Conservation (phyloP, 805 yeast genomes). For the Candida maesae region DNA sequence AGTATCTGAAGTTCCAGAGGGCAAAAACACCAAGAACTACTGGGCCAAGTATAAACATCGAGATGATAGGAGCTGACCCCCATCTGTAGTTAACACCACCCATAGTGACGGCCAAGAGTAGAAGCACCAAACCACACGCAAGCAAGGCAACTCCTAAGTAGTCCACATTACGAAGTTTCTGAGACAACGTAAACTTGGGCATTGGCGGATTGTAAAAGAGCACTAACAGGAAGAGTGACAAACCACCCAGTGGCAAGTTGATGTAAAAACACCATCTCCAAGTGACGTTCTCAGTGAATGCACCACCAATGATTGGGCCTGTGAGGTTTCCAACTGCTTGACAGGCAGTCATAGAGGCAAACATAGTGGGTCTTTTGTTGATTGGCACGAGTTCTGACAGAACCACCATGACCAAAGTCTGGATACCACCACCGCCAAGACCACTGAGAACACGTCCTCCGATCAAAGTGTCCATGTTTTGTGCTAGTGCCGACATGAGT, state of each 20-base stretch:
- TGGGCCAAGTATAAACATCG: slow-evolving; percentile 37
- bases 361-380: slow-evolving; percentile 20
- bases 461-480: slow-evolving; percentile 54
- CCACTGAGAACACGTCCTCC: slow-evolving; percentile 74
- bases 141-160: slow-evolving; percentile 44
- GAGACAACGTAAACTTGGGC: slow-evolving; percentile 36
- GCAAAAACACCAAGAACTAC: slow-evolving; percentile 5
- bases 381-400: slow-evolving; percentile 46
- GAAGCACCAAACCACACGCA: slow-evolving; percentile 40
- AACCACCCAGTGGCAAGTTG: slow-evolving; percentile 63
- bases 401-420: slow-evolving; percentile 52
- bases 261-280: slow-evolving; percentile 81
- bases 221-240: slow-evolving; percentile 36
- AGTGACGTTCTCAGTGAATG: slow-evolving; percentile 49
- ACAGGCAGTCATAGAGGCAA: slow-evolving; percentile 24
- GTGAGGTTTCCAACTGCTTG: slow-evolving; percentile 48
- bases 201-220: slow-evolving; percentile 44
- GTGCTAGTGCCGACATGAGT: slow-evolving; percentile 51
- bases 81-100: slow-evolving; percentile 52
- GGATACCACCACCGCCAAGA: slow-evolving; percentile 69
- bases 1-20: slow-evolving; percentile 16
- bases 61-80: slow-evolving; percentile 51
- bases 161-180: slow-evolving; percentile 43
- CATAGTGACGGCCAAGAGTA: slow-evolving; percentile 48
- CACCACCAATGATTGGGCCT: slow-evolving; percentile 71